Percentiles rank a stretch among this genome's conserved stretches.
These are phyloP conservation scores for Cafeteria roenbergensis DNA, from an alignment of 108 stramenopile species.

Conservation along the genomic window DNA sequence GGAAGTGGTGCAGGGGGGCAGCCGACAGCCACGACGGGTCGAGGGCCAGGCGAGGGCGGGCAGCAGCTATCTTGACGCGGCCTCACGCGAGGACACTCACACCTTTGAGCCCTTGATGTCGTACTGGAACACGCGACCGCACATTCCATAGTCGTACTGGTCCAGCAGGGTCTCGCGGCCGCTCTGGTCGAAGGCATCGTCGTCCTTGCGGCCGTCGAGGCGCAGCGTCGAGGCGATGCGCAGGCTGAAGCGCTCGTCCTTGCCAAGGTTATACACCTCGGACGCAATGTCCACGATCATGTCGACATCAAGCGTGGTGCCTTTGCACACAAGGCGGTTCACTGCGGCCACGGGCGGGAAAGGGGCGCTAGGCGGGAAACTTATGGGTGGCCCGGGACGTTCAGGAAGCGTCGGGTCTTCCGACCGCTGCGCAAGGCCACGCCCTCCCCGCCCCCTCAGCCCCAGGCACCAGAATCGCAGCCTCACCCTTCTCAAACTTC, in stretches of 20 bases:
- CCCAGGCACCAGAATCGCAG: no score
- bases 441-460: not conserved
- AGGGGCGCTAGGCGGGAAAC: not conserved
- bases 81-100: slow-evolving; percentile 11
- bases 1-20: not conserved
- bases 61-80: no score
- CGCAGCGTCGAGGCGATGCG: slow-evolving; percentile 75
- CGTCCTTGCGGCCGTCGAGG: slow-evolving; percentile 76
- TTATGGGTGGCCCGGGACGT: no score
- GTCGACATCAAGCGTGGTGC: slow-evolving; percentile 83
- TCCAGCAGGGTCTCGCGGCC: slow-evolving; percentile 67
- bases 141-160: slow-evolving; percentile 94
- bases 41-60: no score
- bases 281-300: slow-evolving; percentile 81
- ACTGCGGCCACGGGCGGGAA: slow-evolving; percentile 68
- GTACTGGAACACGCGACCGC: slow-evolving; percentile 80
- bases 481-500: slow-evolving; percentile 38
- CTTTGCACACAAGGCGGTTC: slow-evolving; percentile 71
- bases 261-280: slow-evolving; percentile 68
- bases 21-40: not conserved
- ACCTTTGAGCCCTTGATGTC: slow-evolving; percentile 60
- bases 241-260: slow-evolving; percentile 71
- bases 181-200: slow-evolving; percentile 59
- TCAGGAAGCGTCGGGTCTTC: not conserved
- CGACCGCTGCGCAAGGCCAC: not conserved